These are phyloP conservation scores for Geoglossum cookeanum DNA, from an alignment of 2,329 filamentous ascomycete genomes.

Conservation along the genomic window DNA sequence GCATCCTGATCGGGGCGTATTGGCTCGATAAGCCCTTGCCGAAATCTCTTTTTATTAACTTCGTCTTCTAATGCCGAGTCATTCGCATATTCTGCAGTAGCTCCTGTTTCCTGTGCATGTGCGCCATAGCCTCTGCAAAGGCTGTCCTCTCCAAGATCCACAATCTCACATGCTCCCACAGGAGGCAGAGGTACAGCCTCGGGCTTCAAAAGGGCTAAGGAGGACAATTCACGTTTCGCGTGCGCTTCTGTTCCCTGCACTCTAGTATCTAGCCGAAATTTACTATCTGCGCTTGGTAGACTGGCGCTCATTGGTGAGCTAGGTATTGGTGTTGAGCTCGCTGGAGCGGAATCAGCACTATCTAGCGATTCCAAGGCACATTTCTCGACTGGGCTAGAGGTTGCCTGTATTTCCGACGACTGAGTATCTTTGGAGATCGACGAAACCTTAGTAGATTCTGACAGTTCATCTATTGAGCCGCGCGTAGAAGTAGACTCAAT, in stretches of 20 bases:
- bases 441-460: neutral
- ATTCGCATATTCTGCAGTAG: neutral
- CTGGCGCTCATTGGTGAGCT: neutral
- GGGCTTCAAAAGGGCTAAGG: neutral
- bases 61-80: neutral
- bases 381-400: neutral
- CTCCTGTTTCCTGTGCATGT: neutral
- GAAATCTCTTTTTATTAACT: slow-evolving; percentile 8
- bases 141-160: neutral
- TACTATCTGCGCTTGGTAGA: neutral
- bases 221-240: neutral
- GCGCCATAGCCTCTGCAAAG: neutral
- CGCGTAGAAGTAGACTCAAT: neutral
- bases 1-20: slow-evolving; percentile 13
- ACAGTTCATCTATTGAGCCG: neutral
- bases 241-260: neutral
- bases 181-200: neutral
- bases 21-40: slow-evolving; percentile 8
- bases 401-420: neutral
- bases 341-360: neutral
- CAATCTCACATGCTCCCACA: neutral
- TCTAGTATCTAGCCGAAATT: neutral
- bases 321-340: neutral
- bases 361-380: neutral
- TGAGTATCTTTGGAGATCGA: neutral